A percentile compares a stretch with the other conserved stretches of the same genome.
Evolutionary conservation across 2,329 filamentous ascomycete genomes (phyloP).

Genomic region (Ustulina deusta): DNA sequence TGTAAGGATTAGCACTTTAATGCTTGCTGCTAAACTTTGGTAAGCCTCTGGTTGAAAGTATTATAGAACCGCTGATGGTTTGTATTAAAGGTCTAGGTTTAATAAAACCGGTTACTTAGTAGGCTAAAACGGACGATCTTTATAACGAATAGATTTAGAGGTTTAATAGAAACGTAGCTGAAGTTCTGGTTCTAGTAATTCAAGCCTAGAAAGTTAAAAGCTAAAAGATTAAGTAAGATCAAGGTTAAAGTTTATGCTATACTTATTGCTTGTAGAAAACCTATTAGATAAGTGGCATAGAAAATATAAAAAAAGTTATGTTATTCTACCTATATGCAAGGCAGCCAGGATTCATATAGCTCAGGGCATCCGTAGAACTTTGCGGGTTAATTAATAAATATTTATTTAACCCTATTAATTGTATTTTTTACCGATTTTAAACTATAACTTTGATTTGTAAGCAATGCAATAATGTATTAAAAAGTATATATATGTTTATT

Average conservation of each 20-base stretch:
- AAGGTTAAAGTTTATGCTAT: slow-evolving; percentile 2
- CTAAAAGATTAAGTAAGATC: background rate
- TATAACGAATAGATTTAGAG: background rate
- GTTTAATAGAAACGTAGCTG: slow-evolving; percentile 3
- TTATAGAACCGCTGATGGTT: slow-evolving; percentile 15
- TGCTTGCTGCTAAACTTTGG: slow-evolving; percentile 12
- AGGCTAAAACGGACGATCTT: slow-evolving; percentile 9
- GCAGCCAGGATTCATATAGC: background rate
- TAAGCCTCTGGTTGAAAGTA: slow-evolving; percentile 3
- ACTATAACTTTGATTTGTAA: background rate
- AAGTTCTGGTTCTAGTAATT: slow-evolving; percentile 9
- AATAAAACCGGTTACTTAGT: background rate
- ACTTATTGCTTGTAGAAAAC: background rate
- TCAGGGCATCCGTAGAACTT: background rate
- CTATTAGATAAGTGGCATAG: background rate
- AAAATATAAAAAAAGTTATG: background rate
- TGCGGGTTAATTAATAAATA: background rate
- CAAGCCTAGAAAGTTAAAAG: slow-evolving; percentile 5
- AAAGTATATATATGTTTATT: background rate
- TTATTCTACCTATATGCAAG: background rate
- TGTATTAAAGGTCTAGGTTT: slow-evolving; percentile 3
- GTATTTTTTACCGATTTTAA: background rate
- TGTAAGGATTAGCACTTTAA: background rate
- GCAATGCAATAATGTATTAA: background rate
- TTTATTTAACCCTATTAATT: background rate